Conservation (phyloP, 495 filamentous ascomycete species). For the Aspergillus ostianus region DNA sequence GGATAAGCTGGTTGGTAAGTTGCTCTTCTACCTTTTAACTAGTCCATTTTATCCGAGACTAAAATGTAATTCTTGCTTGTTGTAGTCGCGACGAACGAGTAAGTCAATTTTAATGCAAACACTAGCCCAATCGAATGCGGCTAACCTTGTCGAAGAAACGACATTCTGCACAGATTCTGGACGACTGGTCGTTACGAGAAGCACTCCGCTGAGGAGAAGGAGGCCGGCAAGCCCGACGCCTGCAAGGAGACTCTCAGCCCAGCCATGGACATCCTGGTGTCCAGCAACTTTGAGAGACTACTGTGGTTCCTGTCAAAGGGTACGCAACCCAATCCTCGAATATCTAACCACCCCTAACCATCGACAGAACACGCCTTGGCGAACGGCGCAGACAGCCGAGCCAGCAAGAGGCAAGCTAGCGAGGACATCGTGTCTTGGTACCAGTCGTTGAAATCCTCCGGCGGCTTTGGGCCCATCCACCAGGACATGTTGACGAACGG, state of each 20-base stretch:
- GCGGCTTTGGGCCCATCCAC: conserved; percentile 72
- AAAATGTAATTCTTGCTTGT: background rate
- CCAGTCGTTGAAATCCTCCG: conserved; percentile 67
- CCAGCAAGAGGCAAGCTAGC: conserved; percentile 30
- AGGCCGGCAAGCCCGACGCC: conserved; percentile 8
- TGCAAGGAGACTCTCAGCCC: conserved; percentile 81
- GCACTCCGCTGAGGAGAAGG: conserved; percentile 2
- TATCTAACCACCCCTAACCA: conserved; percentile 1
- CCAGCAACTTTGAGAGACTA: conserved; percentile 92
- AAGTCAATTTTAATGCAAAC: background rate
- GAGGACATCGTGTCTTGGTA: conserved; percentile 72
- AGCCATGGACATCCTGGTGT: conserved; percentile 96
- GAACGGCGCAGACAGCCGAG: background rate
- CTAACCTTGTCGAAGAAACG: conserved; percentile 54
- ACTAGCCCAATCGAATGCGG: background rate
- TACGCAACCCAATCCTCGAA: background rate
- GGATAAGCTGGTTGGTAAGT: conserved; percentile 63
- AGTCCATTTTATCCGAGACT: background rate
- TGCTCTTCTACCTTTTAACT: background rate
- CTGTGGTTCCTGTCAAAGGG: conserved; percentile 67
- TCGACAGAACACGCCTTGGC: conserved; percentile 46
- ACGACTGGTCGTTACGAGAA: conserved; percentile 14
- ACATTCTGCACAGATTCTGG: conserved; percentile 76
- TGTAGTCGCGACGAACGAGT: conserved; percentile 17
- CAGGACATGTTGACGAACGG: conserved; percentile 63